Evolutionary conservation across 116 monocot species (phyloP).

Genomic region (Iris pallida): DNA sequence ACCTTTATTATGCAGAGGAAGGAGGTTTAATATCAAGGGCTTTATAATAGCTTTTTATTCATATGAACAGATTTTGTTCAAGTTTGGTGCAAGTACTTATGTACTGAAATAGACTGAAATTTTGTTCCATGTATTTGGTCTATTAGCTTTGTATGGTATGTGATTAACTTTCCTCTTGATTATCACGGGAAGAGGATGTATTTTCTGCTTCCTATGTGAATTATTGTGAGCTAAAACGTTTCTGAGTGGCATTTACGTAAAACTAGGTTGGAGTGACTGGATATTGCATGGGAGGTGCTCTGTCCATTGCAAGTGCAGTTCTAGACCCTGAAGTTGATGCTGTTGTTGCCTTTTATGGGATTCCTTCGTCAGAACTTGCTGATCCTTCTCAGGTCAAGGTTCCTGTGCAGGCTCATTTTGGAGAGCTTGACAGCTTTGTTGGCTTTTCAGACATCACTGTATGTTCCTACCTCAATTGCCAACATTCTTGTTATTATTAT

Average conservation of each 20-base stretch:
- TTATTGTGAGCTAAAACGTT: not conserved
- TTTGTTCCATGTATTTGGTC: no score
- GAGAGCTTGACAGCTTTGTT: constrained; percentile 73
- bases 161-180: no score
- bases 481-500: not conserved
- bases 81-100: no score
- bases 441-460: constrained; percentile 90
- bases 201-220: no score
- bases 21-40: no score
- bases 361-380: constrained; percentile 71
- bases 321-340: constrained; percentile 88
- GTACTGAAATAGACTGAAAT: no score
- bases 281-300: constrained; percentile 95
- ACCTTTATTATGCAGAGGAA: no score
- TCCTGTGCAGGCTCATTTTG: constrained; percentile 94
- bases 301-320: constrained; percentile 83
- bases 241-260: not conserved
- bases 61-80: no score
- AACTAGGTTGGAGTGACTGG: constrained; percentile 87
- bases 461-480: constrained; percentile 21
- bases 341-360: constrained; percentile 88
- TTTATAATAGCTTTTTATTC: no score
- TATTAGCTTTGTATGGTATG: no score
- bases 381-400: constrained; percentile 70
- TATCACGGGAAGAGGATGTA: no score